Evolutionary conservation across 768 basidiomycete species (phyloP).

Genomic region (Leccinum variicolor): DNA sequence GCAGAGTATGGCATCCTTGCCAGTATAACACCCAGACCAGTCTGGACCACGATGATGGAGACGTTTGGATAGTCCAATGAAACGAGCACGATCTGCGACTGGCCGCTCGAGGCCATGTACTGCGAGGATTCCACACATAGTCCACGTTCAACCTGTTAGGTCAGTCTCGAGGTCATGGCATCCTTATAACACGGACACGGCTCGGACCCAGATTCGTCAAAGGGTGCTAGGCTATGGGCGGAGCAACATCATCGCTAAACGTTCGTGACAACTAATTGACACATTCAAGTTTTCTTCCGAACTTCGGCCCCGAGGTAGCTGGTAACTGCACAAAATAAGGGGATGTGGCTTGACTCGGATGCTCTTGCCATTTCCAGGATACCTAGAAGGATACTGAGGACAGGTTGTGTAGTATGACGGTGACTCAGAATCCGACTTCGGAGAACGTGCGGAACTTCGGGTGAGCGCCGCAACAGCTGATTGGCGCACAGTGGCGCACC

Average conservation of each 20-base stretch:
- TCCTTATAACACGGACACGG: not conserved
- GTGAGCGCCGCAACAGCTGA: not conserved
- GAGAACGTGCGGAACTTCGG: too few relatives aligned
- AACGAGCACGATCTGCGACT: conserved; percentile 60
- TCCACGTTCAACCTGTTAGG: conserved; percentile 1
- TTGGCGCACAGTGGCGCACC: not conserved
- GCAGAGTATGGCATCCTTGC: conserved; percentile 75
- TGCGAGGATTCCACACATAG: conserved; percentile 93
- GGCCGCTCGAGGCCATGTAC: conserved; percentile 79
- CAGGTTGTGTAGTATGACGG: too few relatives aligned
- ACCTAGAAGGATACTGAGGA: not conserved
- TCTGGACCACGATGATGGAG: conserved; percentile 95
- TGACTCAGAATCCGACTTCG: too few relatives aligned
- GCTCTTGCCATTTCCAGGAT: not conserved
- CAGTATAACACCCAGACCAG: conserved; percentile 96
- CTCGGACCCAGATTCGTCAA: not conserved
- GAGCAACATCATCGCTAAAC: not conserved
- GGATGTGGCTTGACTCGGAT: too few relatives aligned
- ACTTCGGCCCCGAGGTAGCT: not conserved
- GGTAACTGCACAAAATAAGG: too few relatives aligned
- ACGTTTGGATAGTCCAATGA: conserved; percentile 84
- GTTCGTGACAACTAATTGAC: not conserved
- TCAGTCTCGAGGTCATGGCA: not conserved
- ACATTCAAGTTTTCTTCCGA: too few relatives aligned
- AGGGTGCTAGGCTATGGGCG: not conserved